Base-by-base conservation (phyloP, 345 rosid genomes). In the Carallia pectinifolia region DNA sequence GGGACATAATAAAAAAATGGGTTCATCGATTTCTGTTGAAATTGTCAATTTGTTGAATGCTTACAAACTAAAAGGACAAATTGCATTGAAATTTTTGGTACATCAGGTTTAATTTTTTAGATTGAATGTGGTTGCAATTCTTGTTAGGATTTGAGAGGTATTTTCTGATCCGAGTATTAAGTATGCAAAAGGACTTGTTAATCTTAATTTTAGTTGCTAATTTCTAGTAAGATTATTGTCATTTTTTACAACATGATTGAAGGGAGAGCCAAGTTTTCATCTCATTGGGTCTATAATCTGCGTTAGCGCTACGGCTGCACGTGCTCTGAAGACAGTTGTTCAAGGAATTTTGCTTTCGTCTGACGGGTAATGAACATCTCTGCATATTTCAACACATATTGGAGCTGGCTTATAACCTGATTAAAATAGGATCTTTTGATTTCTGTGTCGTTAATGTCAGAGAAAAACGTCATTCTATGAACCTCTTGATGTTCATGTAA, bases 231-330 rank as follows among this genome's bases (percentile, higher is more conserved):
- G 0, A 53, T 64, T 37, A 38, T 70, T 52, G 63, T 40, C 36
- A 29, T 68, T 61, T 68, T 48, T 80, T 53, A 5, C 66, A 56
- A 19, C 56, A 37, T 80, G 74, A 65, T 18, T 70, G 70, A 70
- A 84, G 87, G 85, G 87, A 56, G 85, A 84, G 53, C 82, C 83
- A 61, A 72, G 81, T 63, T 84, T 84, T 62, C 85, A 84, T 77
- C 79, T 84, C 30, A 81, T 81, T 54, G 85, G 87, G 31, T 84
- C 81, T 33, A 67, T 84, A 68, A 71, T 77, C 70, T 81, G 85
- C 33, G 7, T 79, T 36, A 69, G 79, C n/a, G 87, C 85, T 10
- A 81, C 87, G 31, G 87, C 84, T 17, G 85, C 87, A 6, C 61
- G 87, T 61, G 85, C 87, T 23, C 74, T 84, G 31, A 84, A 81